Conservation (phyloP, 164 flowering plant genomes). For the Litsea cubeba region DNA sequence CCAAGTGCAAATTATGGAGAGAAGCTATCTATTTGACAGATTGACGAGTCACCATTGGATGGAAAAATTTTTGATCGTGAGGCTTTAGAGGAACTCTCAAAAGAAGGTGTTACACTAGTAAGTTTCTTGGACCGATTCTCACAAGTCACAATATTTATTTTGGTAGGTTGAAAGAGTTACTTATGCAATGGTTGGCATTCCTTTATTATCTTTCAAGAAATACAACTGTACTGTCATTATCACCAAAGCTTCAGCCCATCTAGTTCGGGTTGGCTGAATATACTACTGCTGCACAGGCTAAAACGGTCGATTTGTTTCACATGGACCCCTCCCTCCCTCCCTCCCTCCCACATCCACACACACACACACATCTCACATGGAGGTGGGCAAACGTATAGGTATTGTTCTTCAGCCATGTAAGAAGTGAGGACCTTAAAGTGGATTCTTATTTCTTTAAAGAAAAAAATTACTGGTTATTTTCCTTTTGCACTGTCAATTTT, state of each 20-base stretch:
- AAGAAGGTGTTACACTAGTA: conserved; percentile 98
- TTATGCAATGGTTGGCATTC: neutral
- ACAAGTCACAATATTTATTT: no score
- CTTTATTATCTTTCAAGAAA: neutral
- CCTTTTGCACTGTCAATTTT: no score
- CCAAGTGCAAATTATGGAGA: conserved; percentile 5
- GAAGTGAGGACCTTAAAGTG: no score
- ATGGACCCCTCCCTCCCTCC: no score
- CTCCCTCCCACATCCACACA: no score
- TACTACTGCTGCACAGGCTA: neutral
- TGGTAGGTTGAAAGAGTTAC: neutral
- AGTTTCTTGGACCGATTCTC: conserved; percentile 18
- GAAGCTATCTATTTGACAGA: conserved; percentile 40
- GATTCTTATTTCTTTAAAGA: no score
- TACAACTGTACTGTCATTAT: no score
- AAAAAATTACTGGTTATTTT: no score
- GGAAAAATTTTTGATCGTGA: conserved; percentile 89
- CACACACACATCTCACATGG: no score
- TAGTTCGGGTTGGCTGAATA: neutral
- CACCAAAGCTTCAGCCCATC: neutral
- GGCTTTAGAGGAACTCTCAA: conserved; percentile 83
- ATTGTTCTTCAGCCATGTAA: no score
- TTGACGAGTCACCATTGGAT: conserved; percentile 95
- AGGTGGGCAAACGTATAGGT: no score
- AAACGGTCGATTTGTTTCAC: no score